These are phyloP conservation scores for Perkinsela sp. DNA, from an alignment of 208 protist species.

Conservation along the genomic window DNA sequence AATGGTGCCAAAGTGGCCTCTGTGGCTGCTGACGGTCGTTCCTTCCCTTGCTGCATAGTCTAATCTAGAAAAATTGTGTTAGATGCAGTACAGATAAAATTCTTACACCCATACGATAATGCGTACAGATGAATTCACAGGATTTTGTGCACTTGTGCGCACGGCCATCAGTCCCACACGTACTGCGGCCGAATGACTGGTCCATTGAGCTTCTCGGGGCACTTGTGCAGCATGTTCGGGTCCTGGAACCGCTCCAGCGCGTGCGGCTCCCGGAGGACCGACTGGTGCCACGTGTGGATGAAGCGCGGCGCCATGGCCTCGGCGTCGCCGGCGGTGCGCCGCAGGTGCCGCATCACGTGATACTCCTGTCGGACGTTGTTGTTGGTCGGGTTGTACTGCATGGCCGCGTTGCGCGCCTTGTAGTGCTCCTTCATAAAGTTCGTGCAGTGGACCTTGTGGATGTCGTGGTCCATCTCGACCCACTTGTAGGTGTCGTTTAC, in stretches of 20 bases:
- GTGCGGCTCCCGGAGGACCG: constrained; percentile 14
- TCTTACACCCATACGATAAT: too few species aligned
- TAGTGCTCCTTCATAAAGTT: constrained; percentile 20
- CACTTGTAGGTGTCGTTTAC: constrained; percentile 39
- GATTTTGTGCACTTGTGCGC: too few species aligned
- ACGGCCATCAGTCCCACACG: background rate
- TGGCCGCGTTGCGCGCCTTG: constrained; percentile 12
- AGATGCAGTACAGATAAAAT: too few species aligned
- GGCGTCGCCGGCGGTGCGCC: background rate
- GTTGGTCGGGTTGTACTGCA: constrained; percentile 14
- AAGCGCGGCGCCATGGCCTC: background rate
- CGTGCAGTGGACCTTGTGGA: constrained; percentile 35
- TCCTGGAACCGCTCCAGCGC: constrained; percentile 29
- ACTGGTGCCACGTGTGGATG: constrained; percentile 14
- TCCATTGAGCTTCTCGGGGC: background rate
- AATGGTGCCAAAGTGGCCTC: too few species aligned
- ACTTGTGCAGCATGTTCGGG: constrained; percentile 19
- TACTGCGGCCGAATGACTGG: background rate
- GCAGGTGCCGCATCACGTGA: constrained; percentile 14
- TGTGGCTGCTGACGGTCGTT: too few species aligned
- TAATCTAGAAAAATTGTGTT: too few species aligned
- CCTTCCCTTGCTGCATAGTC: too few species aligned
- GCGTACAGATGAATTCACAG: too few species aligned
- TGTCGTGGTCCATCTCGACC: constrained; percentile 48
- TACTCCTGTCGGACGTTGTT: constrained; percentile 15